Conservation (phyloP, 805 yeast species). For the Starmera pachycereana region DNA sequence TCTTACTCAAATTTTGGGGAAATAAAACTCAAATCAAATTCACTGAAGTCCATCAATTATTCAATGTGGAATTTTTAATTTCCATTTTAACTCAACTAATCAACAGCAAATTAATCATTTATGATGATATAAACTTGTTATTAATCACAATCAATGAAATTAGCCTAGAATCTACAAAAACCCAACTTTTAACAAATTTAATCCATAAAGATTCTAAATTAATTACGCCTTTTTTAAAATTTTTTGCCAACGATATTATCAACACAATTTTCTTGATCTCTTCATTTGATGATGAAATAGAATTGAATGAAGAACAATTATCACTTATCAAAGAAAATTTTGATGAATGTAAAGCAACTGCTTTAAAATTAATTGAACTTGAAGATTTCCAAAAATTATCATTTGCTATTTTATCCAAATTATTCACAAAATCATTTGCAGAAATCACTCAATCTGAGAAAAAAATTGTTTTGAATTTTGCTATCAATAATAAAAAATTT, state of each 20-base stretch:
- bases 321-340: background rate
- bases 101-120: slow-evolving; percentile 7
- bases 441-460: slow-evolving; percentile 15
- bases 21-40: slow-evolving; percentile 10
- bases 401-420: slow-evolving; percentile 18
- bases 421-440: slow-evolving; percentile 9
- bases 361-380: slow-evolving; percentile 10
- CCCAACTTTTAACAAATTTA: slow-evolving; percentile 1
- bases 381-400: slow-evolving; percentile 23
- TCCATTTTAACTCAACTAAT: slow-evolving; percentile 6
- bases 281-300: background rate
- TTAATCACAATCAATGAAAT: background rate
- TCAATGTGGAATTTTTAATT: background rate
- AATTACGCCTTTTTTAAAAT: background rate
- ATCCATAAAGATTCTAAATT: background rate
- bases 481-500: slow-evolving; percentile 13
- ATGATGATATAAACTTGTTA: slow-evolving; percentile 5
- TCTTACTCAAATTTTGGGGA: slow-evolving; percentile 6
- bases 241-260: slow-evolving; percentile 4
- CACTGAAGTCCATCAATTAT: background rate
- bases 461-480: slow-evolving; percentile 15
- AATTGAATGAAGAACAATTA: background rate
- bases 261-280: slow-evolving; percentile 9
- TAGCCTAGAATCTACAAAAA: slow-evolving; percentile 1
- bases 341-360: slow-evolving; percentile 4